Evolutionary conservation across 2,329 filamentous ascomycete species (phyloP), one percentile per base, ranked within the genome.

Genomic region (Penicillium sp.): DNA sequence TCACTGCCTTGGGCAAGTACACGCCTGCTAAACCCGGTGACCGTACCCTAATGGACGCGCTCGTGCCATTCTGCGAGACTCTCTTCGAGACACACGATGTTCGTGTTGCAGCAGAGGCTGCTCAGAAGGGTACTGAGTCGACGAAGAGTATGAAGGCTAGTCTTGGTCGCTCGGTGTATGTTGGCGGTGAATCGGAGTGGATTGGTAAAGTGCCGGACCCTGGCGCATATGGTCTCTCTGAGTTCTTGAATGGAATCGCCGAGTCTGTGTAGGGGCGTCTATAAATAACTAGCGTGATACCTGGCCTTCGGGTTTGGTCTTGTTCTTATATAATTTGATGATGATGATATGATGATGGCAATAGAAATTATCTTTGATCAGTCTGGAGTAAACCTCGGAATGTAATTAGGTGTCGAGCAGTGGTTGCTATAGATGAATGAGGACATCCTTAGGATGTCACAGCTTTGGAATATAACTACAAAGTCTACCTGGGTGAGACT

Each of bases 71-170:
- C 64, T 84, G 94, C 42, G 79, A 88, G 35, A 80, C 77, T 3
- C 77, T 97, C 2, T 75, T 71, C 6, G 69, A 78, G 60, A 83
- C 82, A 0, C 80, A 80, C 11, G 80, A 87, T 63, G 66, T 93
- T 16, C 77, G 80, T 55, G 76, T 82, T 63, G 90, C 93, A 6
- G 89, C 88, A 0, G 75, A 81, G 58, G 89, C 87, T 1, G 85
- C 89, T 0, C 79, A 80, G 53, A 76, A 82, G 38, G 93, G 86
- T 0, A 86, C 90, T 3, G 85, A 91, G 54, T 80, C 80, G 24
- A 97, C 93, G 16, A 95, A 90, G 74, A 86, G 85, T 20, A 96
- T 98, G 90, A 82, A 86, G 67, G 88, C 93, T 34, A 93, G 85
- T 58, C 74, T 98, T 32, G 93, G 93, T 6, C 75, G 89, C 48